Percentiles rank a stretch among this genome's conserved stretches.
Conservation (phyloP, 1,284 basidiomycete species). For the Cryptococcus sp. region DNA sequence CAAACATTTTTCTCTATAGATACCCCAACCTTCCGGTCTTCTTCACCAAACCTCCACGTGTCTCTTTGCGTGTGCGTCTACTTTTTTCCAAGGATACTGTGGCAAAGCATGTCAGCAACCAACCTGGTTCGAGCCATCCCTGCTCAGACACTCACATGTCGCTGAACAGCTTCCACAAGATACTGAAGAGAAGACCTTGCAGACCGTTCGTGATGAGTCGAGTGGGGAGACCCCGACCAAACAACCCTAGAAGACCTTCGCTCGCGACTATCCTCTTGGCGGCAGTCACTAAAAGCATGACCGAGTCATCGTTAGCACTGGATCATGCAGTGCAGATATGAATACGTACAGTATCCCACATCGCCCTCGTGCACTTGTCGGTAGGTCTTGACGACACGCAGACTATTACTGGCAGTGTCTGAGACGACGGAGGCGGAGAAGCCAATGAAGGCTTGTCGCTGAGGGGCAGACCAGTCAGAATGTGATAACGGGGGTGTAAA, state of each 20-base stretch:
- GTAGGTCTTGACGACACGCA: conserved; percentile 90
- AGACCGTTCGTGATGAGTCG: conserved; percentile 78
- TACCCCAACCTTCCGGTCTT: no score
- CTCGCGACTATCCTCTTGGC: conserved; percentile 60
- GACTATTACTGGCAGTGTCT: conserved; percentile 76
- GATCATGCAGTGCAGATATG: not conserved
- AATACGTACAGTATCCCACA: conserved; percentile 65
- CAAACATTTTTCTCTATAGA: no score
- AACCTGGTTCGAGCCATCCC: not conserved
- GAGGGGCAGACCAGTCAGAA: not conserved
- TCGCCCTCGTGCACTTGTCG: conserved; percentile 76
- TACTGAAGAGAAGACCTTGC: conserved; percentile 77
- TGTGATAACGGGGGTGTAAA: not conserved
- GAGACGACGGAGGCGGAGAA: conserved; percentile 76
- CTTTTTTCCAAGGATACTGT: not conserved
- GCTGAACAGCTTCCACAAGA: conserved; percentile 79
- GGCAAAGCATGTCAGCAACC: not conserved
- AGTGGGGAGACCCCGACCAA: conserved; percentile 79
- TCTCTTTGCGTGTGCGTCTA: not conserved
- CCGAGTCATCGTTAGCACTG: not conserved
- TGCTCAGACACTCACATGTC: conserved; percentile 57
- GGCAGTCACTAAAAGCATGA: conserved; percentile 30
- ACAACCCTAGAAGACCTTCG: conserved; percentile 66
- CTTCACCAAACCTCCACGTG: no score
- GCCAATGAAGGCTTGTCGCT: conserved; percentile 78